Base-by-base conservation (phyloP, 768 basidiomycete genomes). In the Trametes maxima region DNA sequence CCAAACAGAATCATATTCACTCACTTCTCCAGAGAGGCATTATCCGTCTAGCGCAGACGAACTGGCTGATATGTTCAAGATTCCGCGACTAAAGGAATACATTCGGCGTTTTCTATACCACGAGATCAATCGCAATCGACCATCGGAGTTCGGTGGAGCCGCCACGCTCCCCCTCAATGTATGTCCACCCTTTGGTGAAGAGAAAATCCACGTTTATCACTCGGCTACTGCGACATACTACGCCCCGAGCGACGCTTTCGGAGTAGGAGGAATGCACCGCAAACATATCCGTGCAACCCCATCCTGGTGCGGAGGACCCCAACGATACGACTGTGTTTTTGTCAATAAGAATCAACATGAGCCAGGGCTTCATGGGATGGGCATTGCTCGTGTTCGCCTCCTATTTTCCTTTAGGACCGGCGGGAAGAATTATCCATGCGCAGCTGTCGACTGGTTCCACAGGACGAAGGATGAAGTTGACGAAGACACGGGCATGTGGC, bases 341-440 rank as follows among this genome's bases (percentile, higher is more conserved):
- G 51, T 74, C 0, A 45, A 40, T 8, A 65, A 35, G 0, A 58
- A 71, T 33, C 0, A 45, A 1, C 24, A 53, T 0, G 17, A 49
- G 0, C 49, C 37, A 0, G 66, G 72, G 1, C 69, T 75, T 58
- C 46, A 11, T 0, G 65, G 69, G 0, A 43, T 69, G 13, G 45
- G 56, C 4, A 64, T 70, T 39, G 72, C 60, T 2, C 49, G 52
- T 0, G 65, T 70, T 0, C 58, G 54, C 0, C 51, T 63, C 1
- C 72, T 76, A 48, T 73, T 76, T n/a, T 69, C 70, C 0, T 73
- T 77, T 35, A 46, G 21, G 10, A 22, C 14, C 17, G 7, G 17
- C 5, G 7, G 42, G 10, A 43, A 10, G 8, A 12, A 17, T 5
- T n/a, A 43, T 43, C 17, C 42, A 16, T 43, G 42, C 17, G 42